phyloP scores from a whole-genome alignment of 306 rosid genomes.

The Gleditsia sinensis region DNA sequence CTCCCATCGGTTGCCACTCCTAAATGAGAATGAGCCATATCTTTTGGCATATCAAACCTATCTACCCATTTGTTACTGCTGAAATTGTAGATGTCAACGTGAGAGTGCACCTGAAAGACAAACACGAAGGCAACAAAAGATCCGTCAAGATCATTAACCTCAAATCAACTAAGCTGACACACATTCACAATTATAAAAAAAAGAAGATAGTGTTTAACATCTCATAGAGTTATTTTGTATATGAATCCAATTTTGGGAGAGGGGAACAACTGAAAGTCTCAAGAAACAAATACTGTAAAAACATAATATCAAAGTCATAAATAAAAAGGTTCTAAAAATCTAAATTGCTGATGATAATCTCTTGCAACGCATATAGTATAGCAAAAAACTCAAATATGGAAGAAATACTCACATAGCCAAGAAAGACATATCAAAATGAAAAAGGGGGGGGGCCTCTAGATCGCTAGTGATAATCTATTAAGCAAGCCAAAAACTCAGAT shows the following conservation, averaged over 20 bases:
- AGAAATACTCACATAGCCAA: conserved; percentile 59
- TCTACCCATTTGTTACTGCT: conserved; percentile 61
- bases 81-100: conserved; percentile 76
- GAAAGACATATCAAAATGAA: too few relatives aligned
- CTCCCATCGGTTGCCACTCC: conserved; percentile 89
- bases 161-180: background rate
- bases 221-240: background rate
- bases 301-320: background rate
- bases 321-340: background rate
- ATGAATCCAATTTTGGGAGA: background rate
- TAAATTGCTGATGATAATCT: background rate
- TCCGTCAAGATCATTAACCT: background rate
- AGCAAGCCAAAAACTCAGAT: background rate
- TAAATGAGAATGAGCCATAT: conserved; percentile 90
- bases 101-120: conserved; percentile 77
- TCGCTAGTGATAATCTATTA: background rate
- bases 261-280: background rate
- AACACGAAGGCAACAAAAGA: background rate
- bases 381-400: background rate
- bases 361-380: background rate
- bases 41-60: conserved; percentile 69
- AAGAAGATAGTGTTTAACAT: background rate
- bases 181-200: background rate
- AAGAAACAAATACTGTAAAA: background rate
- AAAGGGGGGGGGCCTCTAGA: too few relatives aligned